Evolutionary conservation across 148 eudicot species (phyloP).

Genomic region (Dianthus caryophyllus): DNA sequence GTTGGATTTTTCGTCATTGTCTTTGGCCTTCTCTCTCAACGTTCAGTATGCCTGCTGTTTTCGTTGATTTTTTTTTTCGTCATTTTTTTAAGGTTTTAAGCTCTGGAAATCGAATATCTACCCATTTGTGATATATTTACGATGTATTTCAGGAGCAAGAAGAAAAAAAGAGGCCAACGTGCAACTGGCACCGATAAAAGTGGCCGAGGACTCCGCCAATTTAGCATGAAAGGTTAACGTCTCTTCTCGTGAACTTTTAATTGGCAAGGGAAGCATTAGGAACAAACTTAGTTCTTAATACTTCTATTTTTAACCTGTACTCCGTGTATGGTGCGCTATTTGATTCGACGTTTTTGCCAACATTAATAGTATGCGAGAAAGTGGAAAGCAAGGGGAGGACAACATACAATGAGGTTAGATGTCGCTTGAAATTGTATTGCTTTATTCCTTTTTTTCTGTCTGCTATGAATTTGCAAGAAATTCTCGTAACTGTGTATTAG

Average conservation of each 20-base stretch:
- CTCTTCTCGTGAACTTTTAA: slow-evolving; percentile 5
- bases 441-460: not conserved
- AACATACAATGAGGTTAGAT: slow-evolving; percentile 83
- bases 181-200: slow-evolving; percentile 77
- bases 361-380: slow-evolving; percentile 70
- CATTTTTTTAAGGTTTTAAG: no score
- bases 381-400: slow-evolving; percentile 99
- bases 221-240: slow-evolving; percentile 88
- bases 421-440: not conserved
- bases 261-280: not conserved
- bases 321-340: slow-evolving; percentile 10
- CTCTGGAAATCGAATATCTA: not conserved
- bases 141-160: slow-evolving; percentile 46
- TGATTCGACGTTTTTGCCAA: slow-evolving; percentile 16
- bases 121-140: not conserved
- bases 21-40: not conserved
- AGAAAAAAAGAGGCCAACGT: slow-evolving; percentile 86
- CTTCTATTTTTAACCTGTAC: not conserved
- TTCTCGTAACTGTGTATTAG: not conserved
- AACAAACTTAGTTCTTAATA: not conserved
- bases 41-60: not conserved
- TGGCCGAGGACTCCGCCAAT: slow-evolving; percentile 92
- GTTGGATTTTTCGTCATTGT: not conserved
- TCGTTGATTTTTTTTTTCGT: not conserved
- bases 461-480: not conserved